phyloP scores from a whole-genome alignment of 2,329 filamentous ascomycete genomes.

The Paradendryphiella salina region DNA sequence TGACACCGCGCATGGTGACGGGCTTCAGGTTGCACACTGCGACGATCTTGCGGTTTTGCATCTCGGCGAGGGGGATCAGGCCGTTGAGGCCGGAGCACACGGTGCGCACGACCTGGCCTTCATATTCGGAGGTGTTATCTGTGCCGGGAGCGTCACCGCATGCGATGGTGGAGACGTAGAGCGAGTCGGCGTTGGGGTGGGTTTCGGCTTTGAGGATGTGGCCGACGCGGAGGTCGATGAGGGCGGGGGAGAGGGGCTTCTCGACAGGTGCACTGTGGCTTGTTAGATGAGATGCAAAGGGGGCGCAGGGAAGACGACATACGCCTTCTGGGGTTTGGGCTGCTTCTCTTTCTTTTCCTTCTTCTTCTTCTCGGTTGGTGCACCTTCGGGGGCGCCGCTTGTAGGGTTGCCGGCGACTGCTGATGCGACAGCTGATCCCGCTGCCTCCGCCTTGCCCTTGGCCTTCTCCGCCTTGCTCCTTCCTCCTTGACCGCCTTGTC shows the following conservation, averaged over 20 bases:
- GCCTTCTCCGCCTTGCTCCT: constrained; percentile 51
- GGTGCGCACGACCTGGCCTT: constrained; percentile 88
- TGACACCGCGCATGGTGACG: constrained; percentile 95
- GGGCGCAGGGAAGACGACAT: constrained; percentile 10
- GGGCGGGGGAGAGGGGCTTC: constrained; percentile 75
- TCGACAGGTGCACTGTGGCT: constrained; percentile 58
- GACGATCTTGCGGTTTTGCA: constrained; percentile 94
- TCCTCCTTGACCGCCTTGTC: constrained; percentile 48
- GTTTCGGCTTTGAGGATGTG: constrained; percentile 95
- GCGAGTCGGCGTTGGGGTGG: constrained; percentile 94
- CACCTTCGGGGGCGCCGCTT: constrained; percentile 47
- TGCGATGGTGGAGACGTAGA: constrained; percentile 93
- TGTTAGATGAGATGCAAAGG: constrained; percentile 18
- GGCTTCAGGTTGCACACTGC: constrained; percentile 98
- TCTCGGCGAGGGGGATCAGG: constrained; percentile 86
- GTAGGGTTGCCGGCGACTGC: constrained; percentile 50
- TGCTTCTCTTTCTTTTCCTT: constrained; percentile 93
- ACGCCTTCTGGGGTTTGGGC: constrained; percentile 67
- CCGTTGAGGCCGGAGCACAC: constrained; percentile 97
- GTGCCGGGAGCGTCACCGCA: constrained; percentile 84
- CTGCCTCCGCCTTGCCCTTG: constrained; percentile 60
- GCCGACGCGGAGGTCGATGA: constrained; percentile 94
- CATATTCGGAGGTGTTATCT: constrained; percentile 88
- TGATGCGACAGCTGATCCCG: constrained; percentile 55
- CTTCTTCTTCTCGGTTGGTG: constrained; percentile 57